Evolutionary conservation across 345 rosid genomes (phyloP).

Genomic region (Microthlaspi erraticum): DNA sequence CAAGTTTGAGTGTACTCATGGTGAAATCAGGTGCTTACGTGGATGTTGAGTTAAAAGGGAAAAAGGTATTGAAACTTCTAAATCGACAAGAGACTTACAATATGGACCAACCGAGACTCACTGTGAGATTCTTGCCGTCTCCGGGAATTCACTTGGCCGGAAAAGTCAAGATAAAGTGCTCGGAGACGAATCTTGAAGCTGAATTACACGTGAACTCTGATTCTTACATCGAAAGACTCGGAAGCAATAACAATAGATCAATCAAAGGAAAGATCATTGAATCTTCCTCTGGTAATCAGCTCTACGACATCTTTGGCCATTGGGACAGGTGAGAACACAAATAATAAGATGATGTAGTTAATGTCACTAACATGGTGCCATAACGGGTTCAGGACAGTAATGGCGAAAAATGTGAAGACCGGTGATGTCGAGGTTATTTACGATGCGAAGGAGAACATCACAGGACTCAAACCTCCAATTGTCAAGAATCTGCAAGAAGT

Average conservation of each 20-base stretch:
- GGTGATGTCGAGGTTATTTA: constrained; percentile 57
- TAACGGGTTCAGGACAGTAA: constrained; percentile 53
- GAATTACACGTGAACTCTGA: constrained; percentile 60
- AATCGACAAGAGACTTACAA: constrained; percentile 65
- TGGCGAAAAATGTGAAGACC: constrained; percentile 51
- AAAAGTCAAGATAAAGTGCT: constrained; percentile 59
- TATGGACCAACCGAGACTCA: constrained; percentile 72
- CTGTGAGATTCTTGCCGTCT: constrained; percentile 58
- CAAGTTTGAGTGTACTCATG: no score
- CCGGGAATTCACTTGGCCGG: constrained; percentile 71
- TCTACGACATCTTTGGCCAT: constrained; percentile 65
- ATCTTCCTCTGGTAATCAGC: constrained; percentile 48
- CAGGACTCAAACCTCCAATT: constrained; percentile 60
- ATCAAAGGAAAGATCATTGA: constrained; percentile 68
- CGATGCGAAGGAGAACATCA: constrained; percentile 60
- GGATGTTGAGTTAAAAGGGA: constrained; percentile 69
- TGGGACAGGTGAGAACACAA: no score
- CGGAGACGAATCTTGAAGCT: constrained; percentile 68
- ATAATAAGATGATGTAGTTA: no score
- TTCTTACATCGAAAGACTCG: constrained; percentile 46
- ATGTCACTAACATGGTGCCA: neutral
- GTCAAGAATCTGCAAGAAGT: constrained; percentile 62
- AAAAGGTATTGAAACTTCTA: constrained; percentile 61
- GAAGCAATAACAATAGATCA: constrained; percentile 48
- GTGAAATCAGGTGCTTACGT: constrained; percentile 57